A percentile compares a stretch with the other conserved stretches of the same genome.
These are phyloP conservation scores for Isabelozyma pseudorhagii DNA, from an alignment of 805 yeast species.

Conservation along the genomic window DNA sequence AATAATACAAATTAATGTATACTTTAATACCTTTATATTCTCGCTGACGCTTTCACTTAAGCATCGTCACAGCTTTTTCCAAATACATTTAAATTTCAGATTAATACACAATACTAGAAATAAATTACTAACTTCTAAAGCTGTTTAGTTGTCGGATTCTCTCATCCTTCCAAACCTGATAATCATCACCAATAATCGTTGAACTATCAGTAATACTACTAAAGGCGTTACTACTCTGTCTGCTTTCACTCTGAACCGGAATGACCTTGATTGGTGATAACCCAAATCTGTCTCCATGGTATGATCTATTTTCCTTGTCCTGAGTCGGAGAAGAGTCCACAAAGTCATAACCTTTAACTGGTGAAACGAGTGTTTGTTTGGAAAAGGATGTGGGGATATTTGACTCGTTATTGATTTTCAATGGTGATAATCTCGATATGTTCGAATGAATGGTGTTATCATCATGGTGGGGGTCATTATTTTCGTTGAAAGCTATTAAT, in stretches of 20 bases:
- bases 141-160: slow-evolving; percentile 23
- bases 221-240: slow-evolving; percentile 4
- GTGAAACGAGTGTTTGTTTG: not conserved
- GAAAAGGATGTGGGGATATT: not conserved
- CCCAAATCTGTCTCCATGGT: slow-evolving; percentile 3
- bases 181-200: slow-evolving; percentile 39
- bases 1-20: too few species aligned
- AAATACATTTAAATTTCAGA: not conserved
- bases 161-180: slow-evolving; percentile 38
- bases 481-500: slow-evolving; percentile 3
- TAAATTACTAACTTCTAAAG: not conserved
- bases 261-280: slow-evolving; percentile 9
- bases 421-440: slow-evolving; percentile 9
- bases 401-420: slow-evolving; percentile 4
- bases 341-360: not conserved
- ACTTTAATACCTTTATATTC: too few species aligned
- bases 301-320: not conserved
- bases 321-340: not conserved
- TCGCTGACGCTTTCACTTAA: too few species aligned
- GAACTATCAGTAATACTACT: slow-evolving; percentile 28
- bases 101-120: not conserved
- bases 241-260: not conserved
- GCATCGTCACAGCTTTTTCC: too few species aligned
- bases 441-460: slow-evolving; percentile 3
- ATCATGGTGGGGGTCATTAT: not conserved